Evolutionary conservation across 2,329 filamentous ascomycete genomes (phyloP).

Genomic region (Ceratocystis smalleyi): DNA sequence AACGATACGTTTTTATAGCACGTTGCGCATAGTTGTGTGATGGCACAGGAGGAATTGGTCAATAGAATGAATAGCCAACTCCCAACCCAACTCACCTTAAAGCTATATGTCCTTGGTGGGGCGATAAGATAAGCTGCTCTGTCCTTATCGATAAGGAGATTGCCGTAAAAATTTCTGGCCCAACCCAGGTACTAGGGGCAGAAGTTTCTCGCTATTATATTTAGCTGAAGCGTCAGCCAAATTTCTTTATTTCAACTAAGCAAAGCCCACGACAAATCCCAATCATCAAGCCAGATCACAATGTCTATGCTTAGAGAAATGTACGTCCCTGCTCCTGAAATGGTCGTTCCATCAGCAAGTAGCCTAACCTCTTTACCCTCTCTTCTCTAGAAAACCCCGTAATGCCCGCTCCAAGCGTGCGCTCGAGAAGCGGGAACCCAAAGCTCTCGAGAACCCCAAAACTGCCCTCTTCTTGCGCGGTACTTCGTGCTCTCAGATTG

Average conservation of each 20-base stretch:
- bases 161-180: conserved; percentile 15
- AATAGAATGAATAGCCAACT: not conserved
- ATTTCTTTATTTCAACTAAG: not conserved
- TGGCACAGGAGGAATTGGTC: not conserved
- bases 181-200: not conserved
- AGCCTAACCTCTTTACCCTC: not conserved
- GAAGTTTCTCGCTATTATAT: conserved; percentile 2
- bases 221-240: conserved; percentile 5
- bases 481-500: conserved; percentile 65
- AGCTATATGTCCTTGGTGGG: not conserved
- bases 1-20: conserved; percentile 16
- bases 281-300: not conserved
- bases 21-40: not conserved
- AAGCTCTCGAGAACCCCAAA: conserved; percentile 79
- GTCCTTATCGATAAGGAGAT: conserved; percentile 15
- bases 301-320: conserved; percentile 17
- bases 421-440: conserved; percentile 83
- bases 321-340: not conserved
- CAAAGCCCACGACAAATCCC: not conserved
- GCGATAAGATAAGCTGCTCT: conserved; percentile 11
- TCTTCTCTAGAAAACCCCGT: conserved; percentile 37
- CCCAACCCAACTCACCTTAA: not conserved
- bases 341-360: not conserved
- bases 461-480: conserved; percentile 79
- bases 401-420: conserved; percentile 86